Evolutionary conservation across 78 protist species (phyloP).

Genomic region (Mantamonas sphyraenae): DNA sequence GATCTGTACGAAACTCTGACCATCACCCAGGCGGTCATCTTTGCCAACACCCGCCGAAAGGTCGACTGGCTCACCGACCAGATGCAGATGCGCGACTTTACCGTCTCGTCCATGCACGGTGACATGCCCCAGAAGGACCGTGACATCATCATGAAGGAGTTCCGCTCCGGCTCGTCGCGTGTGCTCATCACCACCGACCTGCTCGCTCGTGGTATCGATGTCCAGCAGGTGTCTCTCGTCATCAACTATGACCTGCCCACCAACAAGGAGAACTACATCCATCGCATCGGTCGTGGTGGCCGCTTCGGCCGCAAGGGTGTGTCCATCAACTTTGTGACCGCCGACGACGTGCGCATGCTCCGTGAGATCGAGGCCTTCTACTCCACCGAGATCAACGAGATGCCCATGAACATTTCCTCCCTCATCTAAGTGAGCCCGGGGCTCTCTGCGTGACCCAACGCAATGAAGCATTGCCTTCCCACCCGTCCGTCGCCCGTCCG

Average conservation of each 20-base stretch:
- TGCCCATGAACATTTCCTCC: slow-evolving; percentile 94
- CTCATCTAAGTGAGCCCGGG: no score
- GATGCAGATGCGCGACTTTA: slow-evolving; percentile 71
- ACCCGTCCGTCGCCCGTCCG: no score
- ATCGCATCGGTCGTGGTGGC: slow-evolving; percentile 97
- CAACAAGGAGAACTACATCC: slow-evolving; percentile 97
- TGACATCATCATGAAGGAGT: slow-evolving; percentile 87
- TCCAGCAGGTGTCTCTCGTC: slow-evolving; percentile 96
- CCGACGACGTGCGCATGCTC: slow-evolving; percentile 79
- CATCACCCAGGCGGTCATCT: slow-evolving; percentile 94
- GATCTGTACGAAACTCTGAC: slow-evolving; percentile 97
- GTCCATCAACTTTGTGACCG: slow-evolving; percentile 97
- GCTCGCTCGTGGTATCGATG: slow-evolving; percentile 98
- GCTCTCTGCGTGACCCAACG: no score
- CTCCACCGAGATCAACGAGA: slow-evolving; percentile 87
- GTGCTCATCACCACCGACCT: slow-evolving; percentile 99
- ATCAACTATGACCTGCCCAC: slow-evolving; percentile 98
- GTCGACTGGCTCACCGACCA: slow-evolving; percentile 90
- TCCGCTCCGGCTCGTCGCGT: slow-evolving; percentile 92
- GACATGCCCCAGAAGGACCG: slow-evolving; percentile 94
- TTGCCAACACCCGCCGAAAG: slow-evolving; percentile 88
- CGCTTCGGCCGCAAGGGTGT: slow-evolving; percentile 98
- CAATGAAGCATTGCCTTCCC: no score
- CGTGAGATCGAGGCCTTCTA: slow-evolving; percentile 89
- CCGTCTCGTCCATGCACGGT: slow-evolving; percentile 96